Base-by-base conservation (phyloP, 2,329 filamentous ascomycete genomes). In the Clarireedia hainanense region DNA sequence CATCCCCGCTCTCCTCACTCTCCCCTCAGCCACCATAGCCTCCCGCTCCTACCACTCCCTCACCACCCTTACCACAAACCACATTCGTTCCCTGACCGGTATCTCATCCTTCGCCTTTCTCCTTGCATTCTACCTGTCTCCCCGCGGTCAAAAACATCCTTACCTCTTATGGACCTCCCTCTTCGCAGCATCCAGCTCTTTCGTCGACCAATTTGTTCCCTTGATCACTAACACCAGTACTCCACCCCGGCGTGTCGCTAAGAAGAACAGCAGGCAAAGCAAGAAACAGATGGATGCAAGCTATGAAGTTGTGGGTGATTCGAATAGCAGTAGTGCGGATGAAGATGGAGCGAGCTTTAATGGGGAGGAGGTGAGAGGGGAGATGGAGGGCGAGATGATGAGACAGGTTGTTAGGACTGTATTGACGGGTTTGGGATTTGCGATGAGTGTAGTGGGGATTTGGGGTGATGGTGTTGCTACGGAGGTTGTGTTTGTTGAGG, bases 161-260 rank as follows among this genome's bases (percentile, higher is more conserved):
- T 97, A 96, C 70, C 83, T 96, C 26, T 73, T 96, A 57, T 96
- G 94, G 83, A 90, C 89, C 14, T 84, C 85, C 2, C 73, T 90
- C 26, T 79, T 91, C 56, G 80, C 84, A 45, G 75, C 79, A 40
- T 74, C 75, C 43, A 76, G 79, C 55, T 69, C 72, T 24, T 65
- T 82, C 42, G 71, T 78, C 10, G 66, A 69, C 37, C 48, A 62
- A 27, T 27, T 68, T 7, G 50, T 68, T 14, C 62, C 61, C 9
- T 40, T 57, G 39, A 17, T 52, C 10, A 49, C 30, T 3, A 48
- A 47, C 3, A 15, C 52, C 26, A 50, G 47, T 27, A 26, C 6
- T 20, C 47, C 20, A 37, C 52, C 14, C 36, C 17, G 17, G 27
- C 47, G 50, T 14, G 37, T 20, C 47, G 52, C 37, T 42, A 48